Evolutionary conservation across 768 basidiomycete species (phyloP).

Genomic region (Sutorius australiensis): DNA sequence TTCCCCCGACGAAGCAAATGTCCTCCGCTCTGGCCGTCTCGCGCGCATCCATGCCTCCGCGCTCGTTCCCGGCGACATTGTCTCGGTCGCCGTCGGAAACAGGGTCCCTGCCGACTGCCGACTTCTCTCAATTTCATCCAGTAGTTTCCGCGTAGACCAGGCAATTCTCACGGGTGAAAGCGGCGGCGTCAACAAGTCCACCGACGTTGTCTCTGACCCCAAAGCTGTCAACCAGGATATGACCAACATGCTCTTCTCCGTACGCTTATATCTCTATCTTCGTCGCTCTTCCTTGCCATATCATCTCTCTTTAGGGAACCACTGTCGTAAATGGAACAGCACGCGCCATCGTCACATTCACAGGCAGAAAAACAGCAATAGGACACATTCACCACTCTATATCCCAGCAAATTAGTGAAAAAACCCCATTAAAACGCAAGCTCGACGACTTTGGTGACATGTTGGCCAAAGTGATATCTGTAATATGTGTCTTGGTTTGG

Average conservation of each 20-base stretch:
- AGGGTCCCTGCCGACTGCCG: constrained; percentile 95
- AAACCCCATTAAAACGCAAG: constrained; percentile 96
- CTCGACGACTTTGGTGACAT: constrained; percentile 98
- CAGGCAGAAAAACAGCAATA: constrained; percentile 85
- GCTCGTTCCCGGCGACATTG: constrained; percentile 93
- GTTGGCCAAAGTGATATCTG: constrained; percentile 95
- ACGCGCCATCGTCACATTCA: constrained; percentile 82
- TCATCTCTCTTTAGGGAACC: constrained; percentile 60
- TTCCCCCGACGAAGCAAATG: constrained; percentile 94
- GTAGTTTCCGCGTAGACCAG: constrained; percentile 93
- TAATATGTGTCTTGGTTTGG: constrained; percentile 98
- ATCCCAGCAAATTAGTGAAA: constrained; percentile 86
- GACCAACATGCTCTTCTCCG: constrained; percentile 94
- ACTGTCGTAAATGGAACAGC: constrained; percentile 94
- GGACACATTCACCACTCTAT: constrained; percentile 98
- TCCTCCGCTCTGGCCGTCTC: constrained; percentile 67
- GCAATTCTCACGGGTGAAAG: constrained; percentile 97
- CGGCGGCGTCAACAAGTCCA: constrained; percentile 78
- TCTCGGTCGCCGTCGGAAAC: constrained; percentile 89
- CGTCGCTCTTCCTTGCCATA: neutral
- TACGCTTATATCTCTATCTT: constrained; percentile 28
- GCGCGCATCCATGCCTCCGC: constrained; percentile 78
- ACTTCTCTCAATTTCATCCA: constrained; percentile 83
- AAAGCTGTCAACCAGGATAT: constrained; percentile 97
- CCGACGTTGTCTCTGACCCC: constrained; percentile 61